These are phyloP conservation scores for Ustilago bromivora DNA, from an alignment of 1,284 basidiomycete species.

Conservation along the genomic window DNA sequence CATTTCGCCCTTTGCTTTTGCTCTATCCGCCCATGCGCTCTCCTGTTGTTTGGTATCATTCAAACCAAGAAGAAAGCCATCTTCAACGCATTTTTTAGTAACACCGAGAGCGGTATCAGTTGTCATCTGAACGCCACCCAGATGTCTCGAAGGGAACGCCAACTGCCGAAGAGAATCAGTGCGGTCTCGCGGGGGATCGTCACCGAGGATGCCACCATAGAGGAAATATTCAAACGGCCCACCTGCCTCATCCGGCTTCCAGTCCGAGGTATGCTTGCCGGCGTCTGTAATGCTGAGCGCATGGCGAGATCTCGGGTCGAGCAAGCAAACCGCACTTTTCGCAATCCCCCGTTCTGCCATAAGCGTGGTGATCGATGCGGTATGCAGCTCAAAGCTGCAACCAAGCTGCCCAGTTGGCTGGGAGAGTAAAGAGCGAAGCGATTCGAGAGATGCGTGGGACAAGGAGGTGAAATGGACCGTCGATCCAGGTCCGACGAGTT, in stretches of 20 bases:
- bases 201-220: conserved; percentile 75
- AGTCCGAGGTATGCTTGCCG: conserved; percentile 36
- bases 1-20: conserved; percentile 20
- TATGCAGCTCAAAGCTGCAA: conserved; percentile 74
- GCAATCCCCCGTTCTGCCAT: conserved; percentile 74
- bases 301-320: conserved; percentile 63
- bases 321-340: conserved; percentile 70
- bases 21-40: conserved; percentile 19
- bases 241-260: conserved; percentile 29
- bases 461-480: conserved; percentile 86
- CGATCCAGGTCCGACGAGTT: conserved; percentile 77
- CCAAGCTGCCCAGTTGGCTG: not conserved
- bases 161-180: conserved; percentile 86
- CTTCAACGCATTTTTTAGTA: conserved; percentile 86
- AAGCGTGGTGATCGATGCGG: conserved; percentile 77
- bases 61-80: conserved; percentile 68
- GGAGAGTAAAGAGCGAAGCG: conserved; percentile 71
- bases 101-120: conserved; percentile 96
- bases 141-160: conserved; percentile 78
- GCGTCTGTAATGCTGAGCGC: conserved; percentile 58
- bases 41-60: conserved; percentile 39
- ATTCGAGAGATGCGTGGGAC: conserved; percentile 77
- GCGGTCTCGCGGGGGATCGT: conserved; percentile 86
- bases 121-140: conserved; percentile 86
- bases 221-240: conserved; percentile 61